A percentile compares a stretch with the other conserved stretches of the same genome.
These are phyloP conservation scores for Fusarium hostae DNA, from an alignment of 2,329 filamentous ascomycete genomes.

Conservation along the genomic window DNA sequence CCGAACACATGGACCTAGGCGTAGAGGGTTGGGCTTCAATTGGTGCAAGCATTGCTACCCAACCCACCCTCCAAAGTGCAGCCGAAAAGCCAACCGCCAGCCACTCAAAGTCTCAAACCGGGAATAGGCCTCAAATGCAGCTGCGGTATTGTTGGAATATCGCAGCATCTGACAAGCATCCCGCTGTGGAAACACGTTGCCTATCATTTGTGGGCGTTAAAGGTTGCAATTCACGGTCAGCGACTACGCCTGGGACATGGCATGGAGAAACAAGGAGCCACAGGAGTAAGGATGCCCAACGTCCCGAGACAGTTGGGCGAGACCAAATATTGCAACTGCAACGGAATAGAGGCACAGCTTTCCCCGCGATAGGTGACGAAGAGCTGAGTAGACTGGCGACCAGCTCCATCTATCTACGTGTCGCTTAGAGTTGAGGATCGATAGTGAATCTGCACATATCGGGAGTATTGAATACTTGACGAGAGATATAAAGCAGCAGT, in stretches of 20 bases:
- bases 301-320: constrained; percentile 35
- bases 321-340: constrained; percentile 31
- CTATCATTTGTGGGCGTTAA: constrained; percentile 40
- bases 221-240: constrained; percentile 20
- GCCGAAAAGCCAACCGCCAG: constrained; percentile 21
- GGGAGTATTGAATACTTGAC: constrained; percentile 42
- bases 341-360: constrained; percentile 27
- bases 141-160: constrained; percentile 38
- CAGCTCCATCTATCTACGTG: constrained; percentile 43
- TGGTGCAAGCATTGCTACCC: constrained; percentile 54
- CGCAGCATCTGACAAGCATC: constrained; percentile 37
- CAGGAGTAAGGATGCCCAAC: constrained; percentile 43
- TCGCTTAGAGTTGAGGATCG: constrained; percentile 39
- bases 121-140: constrained; percentile 34
- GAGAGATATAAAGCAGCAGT: constrained; percentile 41
- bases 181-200: constrained; percentile 42
- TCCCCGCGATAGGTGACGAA: constrained; percentile 25
- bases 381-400: constrained; percentile 24
- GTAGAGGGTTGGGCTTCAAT: constrained; percentile 51
- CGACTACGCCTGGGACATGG: constrained; percentile 28
- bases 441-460: constrained; percentile 25
- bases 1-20: constrained; percentile 40
- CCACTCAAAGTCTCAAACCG: constrained; percentile 13
- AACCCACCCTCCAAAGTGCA: constrained; percentile 44
- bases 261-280: constrained; percentile 28